Base-by-base conservation (phyloP, 2,329 filamentous ascomycete genomes). In the Cephalotrichum gorgonifer region DNA sequence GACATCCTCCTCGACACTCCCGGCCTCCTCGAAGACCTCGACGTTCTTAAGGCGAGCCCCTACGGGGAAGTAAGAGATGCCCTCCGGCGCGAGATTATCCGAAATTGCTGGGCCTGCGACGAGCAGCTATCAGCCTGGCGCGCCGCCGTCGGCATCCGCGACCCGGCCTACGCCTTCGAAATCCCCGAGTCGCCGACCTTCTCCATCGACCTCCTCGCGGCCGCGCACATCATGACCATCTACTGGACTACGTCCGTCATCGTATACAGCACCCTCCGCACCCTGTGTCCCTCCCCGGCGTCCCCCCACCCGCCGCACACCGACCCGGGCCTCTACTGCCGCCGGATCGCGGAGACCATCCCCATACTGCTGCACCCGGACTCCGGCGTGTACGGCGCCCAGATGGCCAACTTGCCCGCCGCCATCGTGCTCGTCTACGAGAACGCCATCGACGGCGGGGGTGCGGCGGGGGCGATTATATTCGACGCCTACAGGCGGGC, bases 1-100 rank as follows among this genome's bases (percentile, higher is more conserved):
- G 63, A 64, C 33, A 52, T 64, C 4, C 50, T 65, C 8, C 58
- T 59, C 6, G 61, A 64, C 11, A 52, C 61, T 1, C 58, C 58
- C 1, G 55, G 52, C 7, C 50, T 62, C 6, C 51, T 63, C 1
- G 56, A 61, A 44, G 53, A 57, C 27, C 43, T 60, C 1, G 62
- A 66, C 41, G 26, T 49, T 2, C 54, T 64, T 46, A 49, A 52
- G 5, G 44, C 41, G 12, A n/a, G 22, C 7, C n/a, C 20, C 12
- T n/a, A 39, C 35, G 17, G 17, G 17, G n/a, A 11, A 4, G 4
- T 20, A 4, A 6, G n/a, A 6, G n/a, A 39, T 9, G 7, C 22
- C n/a, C 35, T 39, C 6, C 35, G 35, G 2, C 35, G 17, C 11
- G 35, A 39, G 17, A n/a, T 39, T 6, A 11, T 39, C n/a, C 35